Evolutionary conservation across 257 asterid species (phyloP).

Genomic region (Scutellaria barbata): DNA sequence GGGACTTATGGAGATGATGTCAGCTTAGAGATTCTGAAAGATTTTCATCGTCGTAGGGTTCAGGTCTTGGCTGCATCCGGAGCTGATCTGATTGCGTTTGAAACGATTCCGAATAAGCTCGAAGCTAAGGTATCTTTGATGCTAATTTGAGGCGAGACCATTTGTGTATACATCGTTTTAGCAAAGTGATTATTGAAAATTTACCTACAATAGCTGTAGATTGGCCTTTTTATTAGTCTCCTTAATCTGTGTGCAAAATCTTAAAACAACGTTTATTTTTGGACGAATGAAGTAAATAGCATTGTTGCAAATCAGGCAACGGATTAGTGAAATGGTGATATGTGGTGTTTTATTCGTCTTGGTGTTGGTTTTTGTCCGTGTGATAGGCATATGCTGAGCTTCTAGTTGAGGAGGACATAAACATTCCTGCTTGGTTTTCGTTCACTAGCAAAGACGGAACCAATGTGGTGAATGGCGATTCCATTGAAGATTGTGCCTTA

Average conservation of each 20-base stretch:
- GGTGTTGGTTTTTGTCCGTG: background rate
- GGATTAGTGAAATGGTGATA: too few species aligned
- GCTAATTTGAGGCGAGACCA: background rate
- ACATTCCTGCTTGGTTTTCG: constrained; percentile 76
- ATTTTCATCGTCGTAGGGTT: constrained; percentile 84
- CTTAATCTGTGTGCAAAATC: too few species aligned
- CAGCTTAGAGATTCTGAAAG: constrained; percentile 56
- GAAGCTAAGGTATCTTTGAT: constrained; percentile 66
- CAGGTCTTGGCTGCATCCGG: constrained; percentile 79
- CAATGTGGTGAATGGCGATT: constrained; percentile 67
- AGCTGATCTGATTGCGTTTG: constrained; percentile 83
- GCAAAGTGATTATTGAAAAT: too few species aligned
- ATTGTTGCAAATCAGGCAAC: too few species aligned
- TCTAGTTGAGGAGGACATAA: constrained; percentile 62
- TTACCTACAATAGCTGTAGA: too few species aligned
- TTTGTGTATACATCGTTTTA: background rate
- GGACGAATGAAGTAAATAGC: too few species aligned
- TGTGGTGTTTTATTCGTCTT: background rate
- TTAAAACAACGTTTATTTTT: too few species aligned
- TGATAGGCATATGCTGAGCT: constrained; percentile 73
- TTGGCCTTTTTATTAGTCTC: too few species aligned
- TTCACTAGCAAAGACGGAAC: constrained; percentile 68
- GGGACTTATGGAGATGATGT: constrained; percentile 72
- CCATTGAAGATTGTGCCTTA: constrained; percentile 62
- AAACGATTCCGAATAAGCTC: constrained; percentile 80